These are phyloP conservation scores for Xylaria intraflava DNA, from an alignment of 495 filamentous ascomycete species.

Conservation along the genomic window DNA sequence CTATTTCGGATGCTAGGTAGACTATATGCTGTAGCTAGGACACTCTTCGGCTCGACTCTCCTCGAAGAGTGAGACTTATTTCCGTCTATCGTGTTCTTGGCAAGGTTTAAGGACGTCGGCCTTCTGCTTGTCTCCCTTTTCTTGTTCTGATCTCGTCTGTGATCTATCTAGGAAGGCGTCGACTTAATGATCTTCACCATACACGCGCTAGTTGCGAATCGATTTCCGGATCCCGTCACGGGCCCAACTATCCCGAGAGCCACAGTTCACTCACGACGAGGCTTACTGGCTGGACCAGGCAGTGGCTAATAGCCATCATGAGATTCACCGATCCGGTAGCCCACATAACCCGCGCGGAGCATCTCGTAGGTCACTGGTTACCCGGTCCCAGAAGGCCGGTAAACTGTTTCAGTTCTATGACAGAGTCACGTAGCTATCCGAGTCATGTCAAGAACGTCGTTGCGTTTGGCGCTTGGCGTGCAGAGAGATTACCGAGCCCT, in stretches of 20 bases:
- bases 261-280: too few species aligned
- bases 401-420: conserved; percentile 23
- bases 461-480: conserved; percentile 6
- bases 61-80: background rate
- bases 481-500: conserved; percentile 1
- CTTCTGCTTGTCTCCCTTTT: background rate
- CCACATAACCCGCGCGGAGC: conserved; percentile 3
- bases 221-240: too few species aligned
- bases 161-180: too few species aligned
- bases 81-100: background rate
- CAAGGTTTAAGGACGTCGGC: background rate
- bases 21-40: too few species aligned
- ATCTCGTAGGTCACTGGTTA: conserved; percentile 16
- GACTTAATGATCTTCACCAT: too few species aligned
- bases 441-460: conserved; percentile 11
- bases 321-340: conserved; percentile 1
- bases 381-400: conserved; percentile 26
- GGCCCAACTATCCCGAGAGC: too few species aligned
- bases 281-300: background rate
- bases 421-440: conserved; percentile 19
- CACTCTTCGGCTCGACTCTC: too few species aligned
- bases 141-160: background rate
- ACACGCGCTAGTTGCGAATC: too few species aligned
- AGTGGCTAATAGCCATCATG: conserved; percentile 1
- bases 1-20: too few species aligned